Percentiles rank a stretch among this genome's conserved stretches.
These are phyloP conservation scores for Apiospora phragmitis DNA, from an alignment of 2,329 filamentous ascomycete genomes.

Conservation along the genomic window DNA sequence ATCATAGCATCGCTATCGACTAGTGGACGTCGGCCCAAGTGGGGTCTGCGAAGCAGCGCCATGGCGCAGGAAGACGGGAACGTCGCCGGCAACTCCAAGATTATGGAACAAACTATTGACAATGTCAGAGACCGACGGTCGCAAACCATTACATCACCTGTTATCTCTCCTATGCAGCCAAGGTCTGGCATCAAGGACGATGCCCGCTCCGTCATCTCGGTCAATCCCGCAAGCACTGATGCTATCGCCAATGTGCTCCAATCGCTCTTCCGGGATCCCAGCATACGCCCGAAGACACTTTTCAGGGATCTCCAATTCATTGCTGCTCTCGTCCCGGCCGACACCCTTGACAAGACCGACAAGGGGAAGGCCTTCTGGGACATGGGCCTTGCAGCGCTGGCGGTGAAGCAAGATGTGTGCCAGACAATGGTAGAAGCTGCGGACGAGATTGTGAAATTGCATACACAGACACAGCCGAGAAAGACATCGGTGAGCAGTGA, in stretches of 20 bases:
- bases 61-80: constrained; percentile 34
- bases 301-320: constrained; percentile 82
- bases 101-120: constrained; percentile 67
- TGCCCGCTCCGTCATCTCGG: constrained; percentile 49
- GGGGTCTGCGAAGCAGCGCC: constrained; percentile 37
- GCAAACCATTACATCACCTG: constrained; percentile 47
- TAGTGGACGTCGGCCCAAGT: constrained; percentile 42
- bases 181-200: constrained; percentile 46
- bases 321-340: constrained; percentile 62
- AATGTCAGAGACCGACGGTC: constrained; percentile 69
- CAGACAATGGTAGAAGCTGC: constrained; percentile 79
- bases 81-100: constrained; percentile 39
- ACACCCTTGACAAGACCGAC: constrained; percentile 62
- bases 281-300: constrained; percentile 74
- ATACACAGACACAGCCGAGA: constrained; percentile 49
- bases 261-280: constrained; percentile 65
- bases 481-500: constrained; percentile 40
- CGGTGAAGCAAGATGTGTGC: constrained; percentile 84
- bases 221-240: constrained; percentile 57
- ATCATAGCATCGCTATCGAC: constrained; percentile 73
- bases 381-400: constrained; percentile 82
- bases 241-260: constrained; percentile 67
- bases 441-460: constrained; percentile 67
- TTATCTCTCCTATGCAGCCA: constrained; percentile 33
- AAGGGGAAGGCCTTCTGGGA: constrained; percentile 85